Evolutionary conservation across 1,284 basidiomycete species (phyloP), one percentile per base, ranked within the genome.

Genomic region (Heterobasidion annosum): DNA sequence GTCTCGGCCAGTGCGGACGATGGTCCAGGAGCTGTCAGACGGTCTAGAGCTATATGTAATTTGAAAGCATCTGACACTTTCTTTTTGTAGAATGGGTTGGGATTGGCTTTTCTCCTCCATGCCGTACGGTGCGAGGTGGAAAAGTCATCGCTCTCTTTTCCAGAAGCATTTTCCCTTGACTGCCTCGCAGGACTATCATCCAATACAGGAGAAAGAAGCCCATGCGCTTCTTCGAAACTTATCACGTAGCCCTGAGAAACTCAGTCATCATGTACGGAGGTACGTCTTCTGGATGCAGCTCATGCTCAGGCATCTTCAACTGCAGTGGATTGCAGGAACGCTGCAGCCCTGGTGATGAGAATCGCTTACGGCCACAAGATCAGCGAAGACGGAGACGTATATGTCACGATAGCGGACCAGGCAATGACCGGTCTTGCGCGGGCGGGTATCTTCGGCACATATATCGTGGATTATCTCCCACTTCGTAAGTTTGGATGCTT

Each of bases 91-190:
- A 43, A 76, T 78, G 60, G 75, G 76, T 5, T 77, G 72, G 69
- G 67, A 73, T 57, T 77, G 74, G 73, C 61, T 77, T 0, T 76
- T 78, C 62, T 74, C 75, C 3, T 68, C 71, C 15, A 73, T 73
- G 71, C 62, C 64, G 8, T 77, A 74, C 50, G 71, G 70, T 16
- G 54, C 56, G 10, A 62, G 61, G 40, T 78, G 75, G 75, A 69
- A 67, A 62, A 64, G 66, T n/a, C 75, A 78, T 59, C 68, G 76
- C 45, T 64, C 67, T 1, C 63, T 78, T 19, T 77, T 78, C 54
- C 69, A 73, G 50, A 70, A 73, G 48, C 69, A 78, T 62, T 75
- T 78, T 57, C 68, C 66, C 49, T 59, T 65, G 9, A 67, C 57
- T 40, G 58, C 64, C 18, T 56, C 67, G 33, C 66, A 67, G 52